Percentiles rank a stretch among this genome's conserved stretches.
Conservation (phyloP, 805 yeast species). For the Saturnispora zaruensis region DNA sequence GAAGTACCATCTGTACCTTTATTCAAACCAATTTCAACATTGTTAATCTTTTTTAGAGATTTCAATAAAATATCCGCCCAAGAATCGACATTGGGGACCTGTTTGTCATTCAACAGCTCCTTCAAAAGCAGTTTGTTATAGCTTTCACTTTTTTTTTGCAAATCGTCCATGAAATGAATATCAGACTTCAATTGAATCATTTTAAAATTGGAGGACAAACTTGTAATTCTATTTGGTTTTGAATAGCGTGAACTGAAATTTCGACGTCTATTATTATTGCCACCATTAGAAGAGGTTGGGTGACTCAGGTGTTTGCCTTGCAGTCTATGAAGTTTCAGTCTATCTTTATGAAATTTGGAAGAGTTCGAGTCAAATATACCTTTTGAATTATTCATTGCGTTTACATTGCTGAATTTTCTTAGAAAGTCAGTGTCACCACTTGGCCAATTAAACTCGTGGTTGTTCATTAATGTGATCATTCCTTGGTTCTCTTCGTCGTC, state of each 20-base stretch:
- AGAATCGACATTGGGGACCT: conserved; percentile 36
- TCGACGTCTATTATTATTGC: conserved; percentile 14
- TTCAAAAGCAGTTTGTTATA: conserved; percentile 44
- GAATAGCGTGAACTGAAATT: conserved; percentile 10
- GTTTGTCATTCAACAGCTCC: conserved; percentile 59
- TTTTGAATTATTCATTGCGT: background rate
- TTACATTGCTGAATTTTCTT: background rate
- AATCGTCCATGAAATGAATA: conserved; percentile 28
- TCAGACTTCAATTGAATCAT: conserved; percentile 9
- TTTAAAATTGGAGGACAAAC: conserved; percentile 1
- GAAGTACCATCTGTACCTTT: conserved; percentile 52
- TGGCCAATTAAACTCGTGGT: conserved; percentile 27
- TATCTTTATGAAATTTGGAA: background rate
- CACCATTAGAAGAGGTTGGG: background rate
- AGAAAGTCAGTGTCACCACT: conserved; percentile 10
- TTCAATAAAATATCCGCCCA: conserved; percentile 54
- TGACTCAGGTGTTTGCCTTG: background rate
- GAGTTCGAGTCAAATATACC: background rate
- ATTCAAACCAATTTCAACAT: conserved; percentile 49
- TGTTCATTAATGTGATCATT: conserved; percentile 26
- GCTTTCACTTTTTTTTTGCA: conserved; percentile 28
- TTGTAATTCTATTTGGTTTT: conserved; percentile 2
- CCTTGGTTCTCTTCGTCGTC: conserved; percentile 9
- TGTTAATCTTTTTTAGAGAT: conserved; percentile 46
- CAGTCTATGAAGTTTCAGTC: background rate